These are phyloP conservation scores for Vicia villosa DNA, from an alignment of 306 rosid genomes.

Conservation along the genomic window DNA sequence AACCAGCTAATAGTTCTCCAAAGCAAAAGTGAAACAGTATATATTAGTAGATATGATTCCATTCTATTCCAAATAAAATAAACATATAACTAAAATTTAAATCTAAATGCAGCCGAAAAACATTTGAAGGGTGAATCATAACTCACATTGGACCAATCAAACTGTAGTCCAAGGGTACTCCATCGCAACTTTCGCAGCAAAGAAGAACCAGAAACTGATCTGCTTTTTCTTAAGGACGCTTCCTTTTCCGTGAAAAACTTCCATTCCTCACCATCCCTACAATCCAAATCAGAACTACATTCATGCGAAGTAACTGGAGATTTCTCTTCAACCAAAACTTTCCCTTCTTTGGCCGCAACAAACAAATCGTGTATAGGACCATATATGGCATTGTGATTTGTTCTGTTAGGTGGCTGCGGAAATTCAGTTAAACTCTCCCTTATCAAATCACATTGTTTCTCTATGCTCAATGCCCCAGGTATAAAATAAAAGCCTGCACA, in stretches of 20 bases:
- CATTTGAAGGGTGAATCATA: neutral
- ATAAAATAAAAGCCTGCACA: conserved; percentile 79
- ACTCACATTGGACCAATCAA: conserved; percentile 90
- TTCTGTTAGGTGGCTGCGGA: conserved; percentile 93
- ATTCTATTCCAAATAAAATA: conserved; percentile 16
- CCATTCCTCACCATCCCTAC: conserved; percentile 47
- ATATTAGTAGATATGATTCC: neutral
- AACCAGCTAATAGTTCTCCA: conserved; percentile 10
- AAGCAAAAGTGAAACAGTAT: conserved; percentile 10
- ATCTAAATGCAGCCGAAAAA: conserved; percentile 1
- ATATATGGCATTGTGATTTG: conserved; percentile 88
- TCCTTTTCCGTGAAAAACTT: conserved; percentile 49
- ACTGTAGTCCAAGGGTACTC: conserved; percentile 96
- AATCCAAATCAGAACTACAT: conserved; percentile 30
- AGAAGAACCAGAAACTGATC: conserved; percentile 58
- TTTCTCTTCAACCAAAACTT: conserved; percentile 49
- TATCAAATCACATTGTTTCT: conserved; percentile 75
- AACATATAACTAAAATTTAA: neutral
- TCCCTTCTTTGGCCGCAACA: conserved; percentile 65
- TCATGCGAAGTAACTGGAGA: conserved; percentile 37
- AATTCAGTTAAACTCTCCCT: conserved; percentile 74
- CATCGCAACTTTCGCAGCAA: conserved; percentile 82
- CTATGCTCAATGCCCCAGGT: conserved; percentile 64
- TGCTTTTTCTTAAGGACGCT: conserved; percentile 45
- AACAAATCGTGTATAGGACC: conserved; percentile 65